phyloP scores from a whole-genome alignment of 257 asterid species.

The Ajuga chamaepitys region DNA sequence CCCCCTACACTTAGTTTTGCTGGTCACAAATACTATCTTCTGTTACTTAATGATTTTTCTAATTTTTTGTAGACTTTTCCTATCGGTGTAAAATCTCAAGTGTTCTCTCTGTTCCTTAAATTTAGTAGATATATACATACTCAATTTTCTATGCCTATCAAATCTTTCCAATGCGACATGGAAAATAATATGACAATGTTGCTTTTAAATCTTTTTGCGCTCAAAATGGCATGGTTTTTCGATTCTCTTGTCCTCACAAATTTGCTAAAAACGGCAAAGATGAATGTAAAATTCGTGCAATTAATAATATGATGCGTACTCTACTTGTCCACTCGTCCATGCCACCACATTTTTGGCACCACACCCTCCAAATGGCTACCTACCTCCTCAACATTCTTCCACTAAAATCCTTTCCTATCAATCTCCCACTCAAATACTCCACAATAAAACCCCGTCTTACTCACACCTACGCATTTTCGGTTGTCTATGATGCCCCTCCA shows the following conservation, averaged over 20 bases:
- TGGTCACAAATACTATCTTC: not conserved
- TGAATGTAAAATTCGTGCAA: not conserved
- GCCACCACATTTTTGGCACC: not conserved
- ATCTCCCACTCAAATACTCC: no score
- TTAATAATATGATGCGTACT: not conserved
- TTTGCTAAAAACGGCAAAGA: not conserved
- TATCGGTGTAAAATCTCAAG: not conserved
- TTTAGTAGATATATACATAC: not conserved
- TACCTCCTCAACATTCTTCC: no score
- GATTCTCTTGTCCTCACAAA: not conserved
- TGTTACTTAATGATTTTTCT: not conserved
- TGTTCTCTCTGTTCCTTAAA: not conserved
- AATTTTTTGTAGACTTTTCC: not conserved
- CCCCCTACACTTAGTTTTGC: not conserved
- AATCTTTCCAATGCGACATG: not conserved
- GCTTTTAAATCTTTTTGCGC: not conserved
- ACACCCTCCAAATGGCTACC: not conserved
- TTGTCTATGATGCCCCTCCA: no score
- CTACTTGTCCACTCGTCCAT: not conserved
- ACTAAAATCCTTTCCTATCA: no score
- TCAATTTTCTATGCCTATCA: not conserved
- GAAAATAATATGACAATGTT: not conserved
- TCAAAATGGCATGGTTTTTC: not conserved
- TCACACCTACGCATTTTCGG: no score
- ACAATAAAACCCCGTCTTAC: no score